Evolutionary conservation across 2,329 filamentous ascomycete species (phyloP), one percentile per base, ranked within the genome.

Genomic region (Sporothrix mexicana): DNA sequence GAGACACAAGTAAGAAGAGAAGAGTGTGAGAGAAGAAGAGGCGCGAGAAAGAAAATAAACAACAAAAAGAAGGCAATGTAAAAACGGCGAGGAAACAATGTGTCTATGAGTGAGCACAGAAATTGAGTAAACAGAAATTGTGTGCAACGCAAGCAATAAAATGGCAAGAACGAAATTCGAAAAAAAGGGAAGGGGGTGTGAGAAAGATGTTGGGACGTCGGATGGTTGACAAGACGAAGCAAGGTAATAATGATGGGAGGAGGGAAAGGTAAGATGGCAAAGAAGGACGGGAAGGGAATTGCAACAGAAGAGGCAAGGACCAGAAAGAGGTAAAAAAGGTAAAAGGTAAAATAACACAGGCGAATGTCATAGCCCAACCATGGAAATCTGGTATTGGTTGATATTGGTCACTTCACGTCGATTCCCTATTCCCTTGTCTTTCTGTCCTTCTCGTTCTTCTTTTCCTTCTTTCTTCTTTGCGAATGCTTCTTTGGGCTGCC

Each of bases 101-200:
- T 4, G 17, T 13, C 41, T 41, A 41, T 23, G 23, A 53, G 55
- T 61, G 55, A 49, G 6, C 49, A 67, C 30, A 45, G 49, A 55
- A 23, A 13, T 25, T 12, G 66, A 20, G n/a, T 15, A 6, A 23
- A 67, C 23, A 53, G 20, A 3, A 69, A 47, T 25, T 51, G 67
- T 71, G 68, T 74, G 72, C 72, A 72, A 73, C 67, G 67, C 49
- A 72, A 64, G 4, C 23, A 30, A 61, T 61, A 25, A 41, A 59
- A 23, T 45, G 67, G 20, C 23, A 45, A 9, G 20, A 51, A 36
- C 30, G 30, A 36, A 36, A 36, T 36, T 36, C 30, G n/a, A 20
- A 10, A 55, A 17, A 36, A 12, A 53, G n/a, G n/a, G 30, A 68
- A 30, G 8, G 17, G 41, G 10, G 20, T 13, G 59, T 64, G 36